Percentiles rank a stretch among this genome's conserved stretches.
Evolutionary conservation across 805 yeast species (phyloP).

Genomic region (Komagataella pastoris): DNA sequence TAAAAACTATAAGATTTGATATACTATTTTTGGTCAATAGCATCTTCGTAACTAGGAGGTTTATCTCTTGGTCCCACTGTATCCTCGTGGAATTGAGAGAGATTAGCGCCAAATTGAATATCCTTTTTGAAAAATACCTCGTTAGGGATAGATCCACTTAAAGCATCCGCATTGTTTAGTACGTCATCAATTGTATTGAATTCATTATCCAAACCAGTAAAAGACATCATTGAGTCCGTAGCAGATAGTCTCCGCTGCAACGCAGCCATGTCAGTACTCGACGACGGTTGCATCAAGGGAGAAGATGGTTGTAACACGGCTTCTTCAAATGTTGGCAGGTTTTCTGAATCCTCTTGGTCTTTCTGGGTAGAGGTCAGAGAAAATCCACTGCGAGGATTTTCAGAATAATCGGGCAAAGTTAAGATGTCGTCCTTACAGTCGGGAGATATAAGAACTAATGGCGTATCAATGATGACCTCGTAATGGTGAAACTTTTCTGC

Average conservation of each 20-base stretch:
- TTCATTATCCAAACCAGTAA: not conserved
- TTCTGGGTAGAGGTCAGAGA: constrained; percentile 7
- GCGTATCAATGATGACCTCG: constrained; percentile 73
- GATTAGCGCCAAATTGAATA: not conserved
- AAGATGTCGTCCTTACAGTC: constrained; percentile 17
- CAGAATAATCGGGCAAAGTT: constrained; percentile 25
- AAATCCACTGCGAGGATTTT: not conserved
- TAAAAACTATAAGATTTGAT: not conserved
- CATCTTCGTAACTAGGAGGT: constrained; percentile 2
- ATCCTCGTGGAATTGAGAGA: not conserved
- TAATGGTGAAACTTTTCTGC: constrained; percentile 48
- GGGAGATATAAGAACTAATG: constrained; percentile 40
- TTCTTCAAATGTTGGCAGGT: constrained; percentile 53
- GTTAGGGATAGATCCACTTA: not conserved
- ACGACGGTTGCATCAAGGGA: constrained; percentile 16
- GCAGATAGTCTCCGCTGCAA: not conserved
- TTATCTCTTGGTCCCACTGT: not conserved
- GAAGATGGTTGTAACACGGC: constrained; percentile 39
- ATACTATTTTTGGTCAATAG: not conserved
- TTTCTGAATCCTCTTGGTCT: constrained; percentile 14
- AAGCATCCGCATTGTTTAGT: not conserved
- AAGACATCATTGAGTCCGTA: not conserved
- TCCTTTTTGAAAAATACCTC: not conserved
- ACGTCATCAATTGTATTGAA: not conserved
- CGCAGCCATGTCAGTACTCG: not conserved